These are phyloP conservation scores for Cymbopogon citratus DNA, from an alignment of 176 grass and related monocot species.

Conservation along the genomic window DNA sequence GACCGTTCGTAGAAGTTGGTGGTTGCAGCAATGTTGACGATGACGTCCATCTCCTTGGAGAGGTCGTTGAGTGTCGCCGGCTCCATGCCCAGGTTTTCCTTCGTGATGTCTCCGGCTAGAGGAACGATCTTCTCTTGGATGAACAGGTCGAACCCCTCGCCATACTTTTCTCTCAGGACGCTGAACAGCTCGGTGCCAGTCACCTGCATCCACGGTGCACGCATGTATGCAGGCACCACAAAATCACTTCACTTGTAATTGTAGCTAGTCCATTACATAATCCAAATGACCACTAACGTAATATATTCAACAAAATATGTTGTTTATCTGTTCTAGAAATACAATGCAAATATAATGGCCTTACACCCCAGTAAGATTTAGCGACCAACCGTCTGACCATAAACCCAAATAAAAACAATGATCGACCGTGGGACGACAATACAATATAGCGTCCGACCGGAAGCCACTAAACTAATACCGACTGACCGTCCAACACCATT, in stretches of 20 bases:
- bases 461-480: no score
- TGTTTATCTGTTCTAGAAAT: no score
- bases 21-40: slow-evolving; percentile 61
- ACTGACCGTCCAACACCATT: no score
- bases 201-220: slow-evolving; percentile 34
- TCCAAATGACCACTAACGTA: not conserved
- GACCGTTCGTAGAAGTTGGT: slow-evolving; percentile 68
- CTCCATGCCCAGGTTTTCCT: slow-evolving; percentile 48
- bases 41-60: slow-evolving; percentile 44
- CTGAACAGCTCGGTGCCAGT: slow-evolving; percentile 53
- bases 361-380: no score
- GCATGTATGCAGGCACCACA: not conserved
- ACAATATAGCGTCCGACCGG: no score
- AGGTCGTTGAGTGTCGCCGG: slow-evolving; percentile 20
- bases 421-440: no score
- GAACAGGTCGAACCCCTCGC: slow-evolving; percentile 38
- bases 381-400: no score
- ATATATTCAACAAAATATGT: no score
- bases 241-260: not conserved
- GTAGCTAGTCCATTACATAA: not conserved
- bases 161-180: slow-evolving; percentile 54
- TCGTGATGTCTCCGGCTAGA: slow-evolving; percentile 57
- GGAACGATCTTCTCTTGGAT: slow-evolving; percentile 53
- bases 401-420: no score
- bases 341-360: no score